Percentiles rank a stretch among this genome's conserved stretches.
These are phyloP conservation scores for Colletotrichum chrysophilum DNA, from an alignment of 2,329 filamentous ascomycete genomes.

Conservation along the genomic window DNA sequence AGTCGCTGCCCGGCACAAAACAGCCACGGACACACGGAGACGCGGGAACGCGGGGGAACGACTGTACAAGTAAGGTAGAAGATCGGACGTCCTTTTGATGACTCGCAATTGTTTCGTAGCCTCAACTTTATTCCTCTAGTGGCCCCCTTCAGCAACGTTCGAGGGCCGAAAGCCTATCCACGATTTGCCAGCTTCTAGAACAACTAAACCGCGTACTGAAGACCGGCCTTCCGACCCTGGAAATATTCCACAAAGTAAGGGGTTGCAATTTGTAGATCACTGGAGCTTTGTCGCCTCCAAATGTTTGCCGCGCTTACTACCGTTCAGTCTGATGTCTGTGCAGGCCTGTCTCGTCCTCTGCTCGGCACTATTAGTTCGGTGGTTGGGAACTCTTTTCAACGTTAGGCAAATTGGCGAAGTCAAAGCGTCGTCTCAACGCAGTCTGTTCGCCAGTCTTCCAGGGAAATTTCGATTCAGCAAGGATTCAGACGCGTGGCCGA, in stretches of 20 bases:
- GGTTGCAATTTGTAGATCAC: background rate
- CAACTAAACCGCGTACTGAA: background rate
- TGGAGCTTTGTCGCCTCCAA: background rate
- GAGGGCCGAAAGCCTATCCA: background rate
- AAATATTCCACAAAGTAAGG: background rate
- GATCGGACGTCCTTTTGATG: background rate
- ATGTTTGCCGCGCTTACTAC: background rate
- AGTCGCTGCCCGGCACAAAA: background rate
- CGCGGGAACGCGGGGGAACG: background rate
- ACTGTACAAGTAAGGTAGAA: background rate
- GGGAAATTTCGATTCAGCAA: background rate
- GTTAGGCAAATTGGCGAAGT: background rate
- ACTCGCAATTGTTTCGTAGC: background rate
- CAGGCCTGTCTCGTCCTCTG: background rate
- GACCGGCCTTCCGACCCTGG: background rate
- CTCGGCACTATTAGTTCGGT: background rate
- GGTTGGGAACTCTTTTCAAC: background rate
- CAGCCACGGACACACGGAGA: background rate
- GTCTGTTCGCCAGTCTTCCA: background rate
- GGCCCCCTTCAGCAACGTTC: background rate
- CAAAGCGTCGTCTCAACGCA: background rate
- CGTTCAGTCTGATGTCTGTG: background rate
- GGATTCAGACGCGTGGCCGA: background rate
- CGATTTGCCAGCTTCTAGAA: background rate
- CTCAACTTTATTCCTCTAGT: background rate